Percentiles rank a stretch among this genome's conserved stretches.
phyloP scores from a whole-genome alignment of 2,329 filamentous ascomycete species.

The Aureobasidium sp. region DNA sequence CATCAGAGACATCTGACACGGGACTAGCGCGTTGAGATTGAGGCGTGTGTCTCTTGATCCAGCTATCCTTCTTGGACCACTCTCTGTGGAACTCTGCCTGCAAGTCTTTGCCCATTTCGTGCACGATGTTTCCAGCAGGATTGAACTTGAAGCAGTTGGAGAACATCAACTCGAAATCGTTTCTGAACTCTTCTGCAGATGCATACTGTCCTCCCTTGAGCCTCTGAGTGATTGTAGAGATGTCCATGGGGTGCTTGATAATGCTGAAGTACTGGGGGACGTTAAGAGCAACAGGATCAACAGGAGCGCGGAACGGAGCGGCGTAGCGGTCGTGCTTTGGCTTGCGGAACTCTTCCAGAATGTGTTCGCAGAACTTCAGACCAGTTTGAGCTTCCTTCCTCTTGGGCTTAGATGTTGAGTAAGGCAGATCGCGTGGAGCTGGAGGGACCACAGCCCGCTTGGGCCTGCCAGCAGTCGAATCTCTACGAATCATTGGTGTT shows the following conservation, averaged over 20 bases:
- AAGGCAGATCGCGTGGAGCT: constrained; percentile 84
- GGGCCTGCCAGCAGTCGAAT: constrained; percentile 74
- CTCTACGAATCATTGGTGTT: constrained; percentile 73
- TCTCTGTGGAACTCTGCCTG: constrained; percentile 66
- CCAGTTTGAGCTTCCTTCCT: constrained; percentile 85
- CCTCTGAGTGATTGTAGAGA: constrained; percentile 71
- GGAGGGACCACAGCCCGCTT: constrained; percentile 92
- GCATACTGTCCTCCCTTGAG: constrained; percentile 70
- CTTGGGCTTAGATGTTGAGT: constrained; percentile 72
- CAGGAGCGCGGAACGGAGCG: constrained; percentile 68
- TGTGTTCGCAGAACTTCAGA: constrained; percentile 79
- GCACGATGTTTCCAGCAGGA: constrained; percentile 64
- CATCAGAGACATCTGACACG: constrained; percentile 59
- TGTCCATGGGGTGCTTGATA: constrained; percentile 96
- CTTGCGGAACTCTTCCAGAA: constrained; percentile 69
- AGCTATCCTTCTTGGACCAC: constrained; percentile 71
- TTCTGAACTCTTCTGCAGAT: constrained; percentile 75
- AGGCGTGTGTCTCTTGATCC: constrained; percentile 67
- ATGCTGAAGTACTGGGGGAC: constrained; percentile 90
- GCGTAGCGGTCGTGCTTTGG: constrained; percentile 60
- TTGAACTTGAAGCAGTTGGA: constrained; percentile 93
- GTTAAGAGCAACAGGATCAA: constrained; percentile 87
- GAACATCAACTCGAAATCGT: constrained; percentile 74
- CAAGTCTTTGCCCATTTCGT: constrained; percentile 60
- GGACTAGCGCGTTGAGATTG: constrained; percentile 56